These are phyloP conservation scores for Hippophae tibetana DNA, from an alignment of 306 rosid genomes.

Conservation along the genomic window DNA sequence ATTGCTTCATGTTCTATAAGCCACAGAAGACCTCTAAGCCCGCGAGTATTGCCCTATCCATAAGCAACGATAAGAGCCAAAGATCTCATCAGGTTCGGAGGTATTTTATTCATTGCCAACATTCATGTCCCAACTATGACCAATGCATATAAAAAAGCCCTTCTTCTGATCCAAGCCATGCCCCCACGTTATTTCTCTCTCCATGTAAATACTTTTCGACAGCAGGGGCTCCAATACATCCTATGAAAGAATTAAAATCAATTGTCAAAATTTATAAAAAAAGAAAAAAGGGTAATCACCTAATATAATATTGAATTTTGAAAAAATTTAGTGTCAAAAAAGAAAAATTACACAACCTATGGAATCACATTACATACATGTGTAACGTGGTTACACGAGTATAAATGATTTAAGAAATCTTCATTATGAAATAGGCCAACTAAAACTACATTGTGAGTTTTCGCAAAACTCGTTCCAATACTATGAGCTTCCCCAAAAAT, in stretches of 20 bases:
- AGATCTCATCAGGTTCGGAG: too few relatives aligned
- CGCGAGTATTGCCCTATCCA: too few relatives aligned
- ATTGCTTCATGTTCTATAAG: too few relatives aligned
- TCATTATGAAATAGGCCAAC: too few relatives aligned
- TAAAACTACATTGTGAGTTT: too few relatives aligned
- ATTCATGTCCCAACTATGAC: background rate
- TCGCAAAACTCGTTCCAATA: too few relatives aligned
- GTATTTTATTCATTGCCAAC: too few relatives aligned
- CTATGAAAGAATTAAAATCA: constrained; percentile 19
- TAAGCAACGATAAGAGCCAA: too few relatives aligned
- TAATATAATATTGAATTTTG: too few relatives aligned
- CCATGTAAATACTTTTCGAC: constrained; percentile 14
- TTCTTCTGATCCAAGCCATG: constrained; percentile 80
- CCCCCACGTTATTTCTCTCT: constrained; percentile 29
- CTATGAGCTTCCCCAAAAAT: background rate
- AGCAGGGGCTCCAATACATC: constrained; percentile 21
- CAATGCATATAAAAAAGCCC: constrained; percentile 65
- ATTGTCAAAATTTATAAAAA: constrained; percentile 10
- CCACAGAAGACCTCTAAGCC: too few relatives aligned
- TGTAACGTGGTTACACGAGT: background rate
- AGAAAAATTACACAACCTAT: background rate
- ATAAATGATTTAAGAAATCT: background rate
- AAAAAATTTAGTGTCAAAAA: background rate
- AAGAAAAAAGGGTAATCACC: background rate
- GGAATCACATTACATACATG: too few relatives aligned